Evolutionary conservation across 2,329 filamentous ascomycete species (phyloP).

Genomic region (Fusarium graminum): DNA sequence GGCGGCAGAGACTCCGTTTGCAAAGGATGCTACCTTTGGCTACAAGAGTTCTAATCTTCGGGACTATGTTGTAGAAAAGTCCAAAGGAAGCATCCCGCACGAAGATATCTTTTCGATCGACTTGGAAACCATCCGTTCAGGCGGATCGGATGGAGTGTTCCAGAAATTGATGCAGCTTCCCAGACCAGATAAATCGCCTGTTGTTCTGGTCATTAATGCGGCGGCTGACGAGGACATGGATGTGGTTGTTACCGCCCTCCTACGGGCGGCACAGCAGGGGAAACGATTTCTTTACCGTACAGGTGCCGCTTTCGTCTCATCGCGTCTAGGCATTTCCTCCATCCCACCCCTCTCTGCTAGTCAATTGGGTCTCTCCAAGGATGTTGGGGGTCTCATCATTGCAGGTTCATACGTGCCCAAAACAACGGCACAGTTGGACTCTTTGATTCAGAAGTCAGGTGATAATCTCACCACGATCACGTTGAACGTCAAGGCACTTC

Average conservation of each 20-base stretch:
- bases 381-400: slow-evolving; percentile 65
- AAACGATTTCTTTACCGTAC: slow-evolving; percentile 57
- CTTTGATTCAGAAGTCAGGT: slow-evolving; percentile 56
- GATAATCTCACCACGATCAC: slow-evolving; percentile 60
- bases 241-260: slow-evolving; percentile 64
- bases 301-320: slow-evolving; percentile 59
- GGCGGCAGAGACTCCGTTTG: slow-evolving; percentile 67
- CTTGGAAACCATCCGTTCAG: slow-evolving; percentile 61
- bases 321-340: slow-evolving; percentile 63
- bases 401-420: slow-evolving; percentile 71
- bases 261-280: slow-evolving; percentile 53
- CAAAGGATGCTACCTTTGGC: slow-evolving; percentile 69
- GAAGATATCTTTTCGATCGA: slow-evolving; percentile 60
- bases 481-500: slow-evolving; percentile 62
- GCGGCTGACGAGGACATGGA: slow-evolving; percentile 68
- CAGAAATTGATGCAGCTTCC: slow-evolving; percentile 55
- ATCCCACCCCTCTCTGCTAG: slow-evolving; percentile 64
- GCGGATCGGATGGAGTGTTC: slow-evolving; percentile 59
- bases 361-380: slow-evolving; percentile 56
- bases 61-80: slow-evolving; percentile 67
- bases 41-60: slow-evolving; percentile 64
- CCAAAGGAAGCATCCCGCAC: slow-evolving; percentile 55
- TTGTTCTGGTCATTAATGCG: slow-evolving; percentile 63
- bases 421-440: slow-evolving; percentile 67
- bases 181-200: slow-evolving; percentile 49